Percentiles rank a stretch among this genome's conserved stretches.
Conservation (phyloP, 1,284 basidiomycete genomes). For the Sanghuangporus weigelae region DNA sequence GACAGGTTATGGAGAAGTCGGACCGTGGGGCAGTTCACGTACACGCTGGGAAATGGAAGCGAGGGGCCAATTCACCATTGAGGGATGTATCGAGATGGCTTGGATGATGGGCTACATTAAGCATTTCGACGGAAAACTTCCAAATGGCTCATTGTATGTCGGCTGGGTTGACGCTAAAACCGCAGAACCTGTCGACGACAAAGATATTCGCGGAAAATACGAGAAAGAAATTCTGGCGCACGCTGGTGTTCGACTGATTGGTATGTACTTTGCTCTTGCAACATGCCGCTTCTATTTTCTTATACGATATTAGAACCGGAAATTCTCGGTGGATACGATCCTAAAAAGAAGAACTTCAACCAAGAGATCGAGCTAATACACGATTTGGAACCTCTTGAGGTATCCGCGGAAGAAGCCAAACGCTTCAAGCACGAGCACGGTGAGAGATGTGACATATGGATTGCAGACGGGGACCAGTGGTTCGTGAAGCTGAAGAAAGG, state of each 20-base stretch:
- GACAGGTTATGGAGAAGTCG: constrained; percentile 96
- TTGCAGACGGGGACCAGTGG: constrained; percentile 86
- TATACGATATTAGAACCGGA: constrained; percentile 72
- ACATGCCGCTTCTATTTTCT: constrained; percentile 14
- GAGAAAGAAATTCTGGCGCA: constrained; percentile 93
- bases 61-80: constrained; percentile 88
- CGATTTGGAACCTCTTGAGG: constrained; percentile 95
- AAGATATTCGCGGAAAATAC: constrained; percentile 90
- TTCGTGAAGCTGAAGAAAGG: constrained; percentile 99
- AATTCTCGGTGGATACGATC: constrained; percentile 95
- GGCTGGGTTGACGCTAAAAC: constrained; percentile 97
- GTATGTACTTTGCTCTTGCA: constrained; percentile 38
- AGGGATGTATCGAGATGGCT: constrained; percentile 98
- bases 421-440: constrained; percentile 98
- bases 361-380: constrained; percentile 97
- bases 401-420: constrained; percentile 84
- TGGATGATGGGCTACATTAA: constrained; percentile 99
- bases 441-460: constrained; percentile 95
- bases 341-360: constrained; percentile 94
- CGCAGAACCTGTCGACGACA: constrained; percentile 97
- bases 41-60: constrained; percentile 99
- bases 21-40: constrained; percentile 97
- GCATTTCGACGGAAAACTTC: constrained; percentile 95
- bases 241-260: constrained; percentile 93
- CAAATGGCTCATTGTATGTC: constrained; percentile 88